These are phyloP conservation scores for Colletotrichum ledebouriae DNA, from an alignment of 2,329 filamentous ascomycete species.

Conservation along the genomic window DNA sequence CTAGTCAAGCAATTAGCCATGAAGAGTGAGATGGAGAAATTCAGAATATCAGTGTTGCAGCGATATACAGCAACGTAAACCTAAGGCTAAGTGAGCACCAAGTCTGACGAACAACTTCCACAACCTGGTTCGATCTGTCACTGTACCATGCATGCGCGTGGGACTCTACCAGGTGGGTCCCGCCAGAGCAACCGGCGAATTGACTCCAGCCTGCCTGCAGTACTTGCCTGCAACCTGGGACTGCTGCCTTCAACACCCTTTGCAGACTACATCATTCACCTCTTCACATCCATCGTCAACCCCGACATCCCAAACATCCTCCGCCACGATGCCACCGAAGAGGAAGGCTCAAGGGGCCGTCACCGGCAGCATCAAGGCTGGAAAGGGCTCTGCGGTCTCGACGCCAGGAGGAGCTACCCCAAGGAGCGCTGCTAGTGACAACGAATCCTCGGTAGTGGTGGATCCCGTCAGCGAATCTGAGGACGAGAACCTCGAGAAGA, in stretches of 20 bases:
- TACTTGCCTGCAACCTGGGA: background rate
- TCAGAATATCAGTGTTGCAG: too few relatives aligned
- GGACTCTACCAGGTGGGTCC: slow-evolving; percentile 14
- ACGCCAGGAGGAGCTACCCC: slow-evolving; percentile 73
- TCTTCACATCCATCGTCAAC: background rate
- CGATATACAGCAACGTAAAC: too few relatives aligned
- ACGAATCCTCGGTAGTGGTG: slow-evolving; percentile 56
- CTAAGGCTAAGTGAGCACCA: too few relatives aligned
- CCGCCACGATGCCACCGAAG: slow-evolving; percentile 74
- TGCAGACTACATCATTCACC: slow-evolving; percentile 34
- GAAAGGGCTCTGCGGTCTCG: slow-evolving; percentile 68
- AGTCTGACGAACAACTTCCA: background rate
- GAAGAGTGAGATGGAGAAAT: too few relatives aligned
- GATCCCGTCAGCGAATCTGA: slow-evolving; percentile 55
- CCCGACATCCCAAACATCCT: slow-evolving; percentile 5
- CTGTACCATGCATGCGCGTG: slow-evolving; percentile 9
- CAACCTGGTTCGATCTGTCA: background rate
- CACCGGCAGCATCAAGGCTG: slow-evolving; percentile 65
- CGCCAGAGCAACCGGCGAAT: slow-evolving; percentile 24
- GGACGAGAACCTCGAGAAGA: slow-evolving; percentile 68
- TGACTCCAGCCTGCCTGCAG: background rate
- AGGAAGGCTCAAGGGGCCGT: slow-evolving; percentile 72
- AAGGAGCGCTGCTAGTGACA: slow-evolving; percentile 68
- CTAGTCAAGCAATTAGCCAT: too few relatives aligned
- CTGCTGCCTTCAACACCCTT: slow-evolving; percentile 13